Evolutionary conservation across 208 protist genomes (phyloP), one percentile per base, ranked within the genome.

Genomic region (Leishmania guyanensis): DNA sequence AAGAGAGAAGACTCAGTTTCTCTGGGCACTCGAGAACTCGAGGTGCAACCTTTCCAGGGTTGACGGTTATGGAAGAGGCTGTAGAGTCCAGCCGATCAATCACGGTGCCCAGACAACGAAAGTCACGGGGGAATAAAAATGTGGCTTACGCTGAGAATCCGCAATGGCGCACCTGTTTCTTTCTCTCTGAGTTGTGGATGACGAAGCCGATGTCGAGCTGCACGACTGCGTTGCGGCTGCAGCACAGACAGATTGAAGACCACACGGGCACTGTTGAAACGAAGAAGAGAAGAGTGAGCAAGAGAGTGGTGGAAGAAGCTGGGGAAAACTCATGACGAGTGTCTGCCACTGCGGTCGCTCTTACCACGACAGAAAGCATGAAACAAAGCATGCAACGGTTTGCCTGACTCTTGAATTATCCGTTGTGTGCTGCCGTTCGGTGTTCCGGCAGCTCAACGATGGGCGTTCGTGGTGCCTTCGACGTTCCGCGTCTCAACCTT

Each of bases 321-420:
- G 39, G 9, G 20, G 22, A 72, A 29, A 14, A 29, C 33, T 12
- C 16, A 72, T 53, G 12, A 53, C 4, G 20, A 9, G 22, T 6
- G 43, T 1, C 39, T 33, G 53, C 68, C 68, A 20, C 5, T 10
- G 29, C 14, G 36, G 36, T n/a, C 36, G 14, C 36, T 26, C 65
- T n/a, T n/a, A 16, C 8, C 4, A 20, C 10, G 20, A 17, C 17
- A 6, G 16, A 39, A 72, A 43, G 22, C 43, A 10, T n/a, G 68
- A n/a, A 72, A 72, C 20, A 4, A 72, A 33, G 68, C 68, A 72
- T 36, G 43, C 68, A 33, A 72, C 68, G 22, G 26, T 29, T 72
- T 26, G 68, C 53, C 43, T 51, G 43, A 72, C 6, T 33, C 68
- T 16, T 50, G 14, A n/a, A 70, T 12, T 10, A n/a, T 17, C 26